Percentiles rank a stretch among this genome's conserved stretches.
Evolutionary conservation across 169 alveolate species (phyloP).

Genomic region (Plasmodium vinckei): DNA sequence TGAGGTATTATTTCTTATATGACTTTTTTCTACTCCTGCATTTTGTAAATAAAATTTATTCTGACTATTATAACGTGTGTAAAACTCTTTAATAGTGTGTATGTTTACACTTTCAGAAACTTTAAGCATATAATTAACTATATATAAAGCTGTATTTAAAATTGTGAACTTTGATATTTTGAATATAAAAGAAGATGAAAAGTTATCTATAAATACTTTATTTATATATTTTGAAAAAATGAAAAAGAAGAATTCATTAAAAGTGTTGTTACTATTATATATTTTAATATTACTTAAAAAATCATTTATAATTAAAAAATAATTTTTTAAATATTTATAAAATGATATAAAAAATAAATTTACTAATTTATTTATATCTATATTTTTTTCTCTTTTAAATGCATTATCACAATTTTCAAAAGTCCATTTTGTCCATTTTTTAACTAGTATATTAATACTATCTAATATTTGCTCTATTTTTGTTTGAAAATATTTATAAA

Average conservation of each 20-base stretch:
- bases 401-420: slow-evolving; percentile 19
- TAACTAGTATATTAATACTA: slow-evolving; percentile 26
- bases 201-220: slow-evolving; percentile 32
- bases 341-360: slow-evolving; percentile 65
- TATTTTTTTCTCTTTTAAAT: slow-evolving; percentile 45
- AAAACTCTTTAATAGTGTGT: slow-evolving; percentile 7
- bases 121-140: slow-evolving; percentile 29
- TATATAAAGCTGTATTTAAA: slow-evolving; percentile 20
- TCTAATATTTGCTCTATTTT: slow-evolving; percentile 16
- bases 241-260: slow-evolving; percentile 25
- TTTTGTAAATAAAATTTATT: background rate
- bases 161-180: slow-evolving; percentile 18
- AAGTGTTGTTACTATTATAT: slow-evolving; percentile 11
- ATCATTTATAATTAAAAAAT: slow-evolving; percentile 31
- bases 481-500: slow-evolving; percentile 39
- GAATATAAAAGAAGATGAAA: slow-evolving; percentile 51
- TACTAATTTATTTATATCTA: slow-evolving; percentile 35
- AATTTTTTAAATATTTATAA: slow-evolving; percentile 53
- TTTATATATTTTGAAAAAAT: slow-evolving; percentile 57
- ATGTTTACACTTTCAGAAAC: slow-evolving; percentile 1
- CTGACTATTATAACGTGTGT: background rate
- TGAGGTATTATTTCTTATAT: background rate
- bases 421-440: slow-evolving; percentile 63
- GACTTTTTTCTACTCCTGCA: background rate
- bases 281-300: slow-evolving; percentile 7